These are phyloP conservation scores for Venturia nashicola DNA, from an alignment of 2,329 filamentous ascomycete species.

Conservation along the genomic window DNA sequence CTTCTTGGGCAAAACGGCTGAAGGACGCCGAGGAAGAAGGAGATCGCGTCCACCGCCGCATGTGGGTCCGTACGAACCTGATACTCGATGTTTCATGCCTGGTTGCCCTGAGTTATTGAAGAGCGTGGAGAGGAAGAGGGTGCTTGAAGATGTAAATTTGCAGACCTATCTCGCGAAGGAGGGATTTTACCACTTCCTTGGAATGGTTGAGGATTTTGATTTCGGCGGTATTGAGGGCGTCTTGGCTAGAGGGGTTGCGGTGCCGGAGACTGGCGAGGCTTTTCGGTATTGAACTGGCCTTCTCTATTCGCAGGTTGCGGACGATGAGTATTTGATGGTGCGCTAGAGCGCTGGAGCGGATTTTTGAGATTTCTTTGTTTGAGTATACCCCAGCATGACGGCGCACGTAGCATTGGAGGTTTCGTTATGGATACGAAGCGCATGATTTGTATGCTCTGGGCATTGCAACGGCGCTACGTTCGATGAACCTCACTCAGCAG, in stretches of 20 bases:
- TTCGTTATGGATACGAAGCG: background rate
- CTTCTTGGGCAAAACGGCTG: background rate
- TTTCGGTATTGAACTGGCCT: background rate
- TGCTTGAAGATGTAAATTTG: background rate
- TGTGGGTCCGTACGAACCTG: background rate
- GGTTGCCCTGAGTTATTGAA: background rate
- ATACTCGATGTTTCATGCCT: background rate
- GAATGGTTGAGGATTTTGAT: background rate
- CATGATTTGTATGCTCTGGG: background rate
- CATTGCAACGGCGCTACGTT: background rate
- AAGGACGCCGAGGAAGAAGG: background rate
- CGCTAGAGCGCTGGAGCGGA: background rate
- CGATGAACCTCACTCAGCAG: too few species aligned
- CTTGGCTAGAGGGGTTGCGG: background rate
- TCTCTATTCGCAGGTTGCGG: background rate
- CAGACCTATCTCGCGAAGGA: background rate
- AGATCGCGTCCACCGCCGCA: background rate
- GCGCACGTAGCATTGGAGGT: background rate
- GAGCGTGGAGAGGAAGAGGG: background rate
- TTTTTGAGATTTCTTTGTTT: background rate
- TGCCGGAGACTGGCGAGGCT: background rate
- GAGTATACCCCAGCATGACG: background rate
- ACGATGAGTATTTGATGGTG: background rate
- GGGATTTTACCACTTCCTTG: background rate
- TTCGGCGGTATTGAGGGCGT: background rate